A percentile compares a stretch with the other conserved stretches of the same genome.
phyloP scores from a whole-genome alignment of 257 asterid genomes.

The Fraxinus pennsylvanica region DNA sequence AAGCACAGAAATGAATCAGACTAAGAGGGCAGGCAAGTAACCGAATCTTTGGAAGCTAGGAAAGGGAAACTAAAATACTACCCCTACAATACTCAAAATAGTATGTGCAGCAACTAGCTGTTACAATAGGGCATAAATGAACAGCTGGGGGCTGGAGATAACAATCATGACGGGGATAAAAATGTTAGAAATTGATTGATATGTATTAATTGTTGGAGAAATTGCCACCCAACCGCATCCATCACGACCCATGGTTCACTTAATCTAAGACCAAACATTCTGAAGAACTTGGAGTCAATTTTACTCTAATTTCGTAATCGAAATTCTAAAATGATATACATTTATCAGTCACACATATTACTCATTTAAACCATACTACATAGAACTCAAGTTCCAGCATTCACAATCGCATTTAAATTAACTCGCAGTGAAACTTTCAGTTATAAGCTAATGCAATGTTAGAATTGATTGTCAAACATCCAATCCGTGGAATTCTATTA shows the following conservation, averaged over 20 bases:
- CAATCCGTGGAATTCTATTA: neutral
- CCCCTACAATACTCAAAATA: neutral
- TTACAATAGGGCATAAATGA: neutral
- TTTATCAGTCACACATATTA: neutral
- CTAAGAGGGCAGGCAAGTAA: neutral
- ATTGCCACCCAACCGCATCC: neutral
- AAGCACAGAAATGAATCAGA: neutral
- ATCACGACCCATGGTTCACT: neutral
- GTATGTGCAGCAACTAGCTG: neutral
- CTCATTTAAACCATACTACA: neutral
- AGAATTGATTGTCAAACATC: neutral
- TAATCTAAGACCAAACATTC: neutral
- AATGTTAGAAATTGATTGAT: neutral
- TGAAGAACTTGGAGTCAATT: neutral
- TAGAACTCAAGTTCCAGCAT: neutral
- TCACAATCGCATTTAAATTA: neutral
- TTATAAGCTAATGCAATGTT: neutral
- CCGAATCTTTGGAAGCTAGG: too few relatives aligned
- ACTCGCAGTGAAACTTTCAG: neutral
- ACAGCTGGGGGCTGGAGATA: neutral
- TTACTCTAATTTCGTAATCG: neutral
- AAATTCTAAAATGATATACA: neutral
- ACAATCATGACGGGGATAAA: neutral
- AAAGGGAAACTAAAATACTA: neutral
- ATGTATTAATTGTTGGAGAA: neutral